Evolutionary conservation across 106 monocot genomes (phyloP), one percentile per base, ranked within the genome.

Genomic region (Triglochin maritima): DNA sequence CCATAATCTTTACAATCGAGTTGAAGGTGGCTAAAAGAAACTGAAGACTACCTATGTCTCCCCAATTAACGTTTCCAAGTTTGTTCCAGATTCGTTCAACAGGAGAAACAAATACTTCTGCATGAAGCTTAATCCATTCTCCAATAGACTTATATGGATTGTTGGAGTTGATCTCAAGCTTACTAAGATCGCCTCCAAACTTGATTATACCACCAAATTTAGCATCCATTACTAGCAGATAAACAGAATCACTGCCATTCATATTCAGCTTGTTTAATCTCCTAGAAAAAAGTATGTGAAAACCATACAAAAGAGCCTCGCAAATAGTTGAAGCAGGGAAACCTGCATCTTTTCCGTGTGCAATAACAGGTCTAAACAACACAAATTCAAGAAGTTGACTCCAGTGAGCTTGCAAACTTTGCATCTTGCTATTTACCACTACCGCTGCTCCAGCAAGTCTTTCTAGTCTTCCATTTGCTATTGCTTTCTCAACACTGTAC

Each of bases 1-100:
- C 79, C 14, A 45, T 64, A 7, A n/a, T 69, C 47, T 79, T 56
- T 4, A 69, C 59, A 17, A 79, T 74, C 57, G 74, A 73, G 44
- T 74, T 49, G 46, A 69, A 79, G 14, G 79, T 79, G 64, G 79
- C 78, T 3, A 78, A 46, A 5, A 78, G 82, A 57, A 78, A 11
- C 16, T 74, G 82, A 12, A 82, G 70, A 4, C 74, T 67, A 46
- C 78, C 82, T 3, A 82, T 4, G 47, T 78, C 77, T 1, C 82
- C 78, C 82, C 78, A 74, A 17, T 70, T 74, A 6, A 71, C 49
- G 62, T 82, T 78, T 16, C 78, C 82, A 8, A 82, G 62, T 49
- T 78, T 74, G 44, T 82, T 82, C 77, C 81, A 78, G 29, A 82
- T 64, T 11, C 70, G 63, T 9, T 77, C 77, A 14, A 78, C 52